Conservation (phyloP, 2,329 filamentous ascomycete genomes). For the Endoconidiophora laricicola region DNA sequence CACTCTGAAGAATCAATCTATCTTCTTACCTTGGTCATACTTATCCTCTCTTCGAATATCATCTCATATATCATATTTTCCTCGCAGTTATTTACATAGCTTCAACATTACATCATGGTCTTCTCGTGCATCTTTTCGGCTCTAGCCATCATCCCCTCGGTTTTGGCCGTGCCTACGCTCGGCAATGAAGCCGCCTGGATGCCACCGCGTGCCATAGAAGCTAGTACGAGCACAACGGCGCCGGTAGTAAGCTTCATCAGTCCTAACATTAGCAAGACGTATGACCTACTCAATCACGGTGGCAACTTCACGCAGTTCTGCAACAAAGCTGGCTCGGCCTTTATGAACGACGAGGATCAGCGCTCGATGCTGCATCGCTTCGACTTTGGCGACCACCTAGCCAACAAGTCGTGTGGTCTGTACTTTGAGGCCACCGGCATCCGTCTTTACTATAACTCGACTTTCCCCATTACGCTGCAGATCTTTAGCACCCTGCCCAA, state of each 20-base stretch:
- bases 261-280: slow-evolving; percentile 11
- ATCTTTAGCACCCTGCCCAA: slow-evolving; percentile 16
- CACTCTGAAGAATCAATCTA: background rate
- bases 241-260: background rate
- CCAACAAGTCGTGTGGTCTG: slow-evolving; percentile 17
- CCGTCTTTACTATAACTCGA: slow-evolving; percentile 15
- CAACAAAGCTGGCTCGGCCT: slow-evolving; percentile 1
- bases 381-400: slow-evolving; percentile 15
- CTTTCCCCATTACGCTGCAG: slow-evolving; percentile 18
- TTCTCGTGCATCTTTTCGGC: slow-evolving; percentile 15
- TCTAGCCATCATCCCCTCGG: slow-evolving; percentile 14
- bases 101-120: slow-evolving; percentile 14
- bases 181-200: slow-evolving; percentile 14
- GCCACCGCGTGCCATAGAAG: slow-evolving; percentile 15
- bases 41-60: background rate
- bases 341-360: slow-evolving; percentile 17
- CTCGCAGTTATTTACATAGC: background rate
- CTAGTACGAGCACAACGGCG: background rate
- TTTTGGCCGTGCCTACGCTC: slow-evolving; percentile 12
- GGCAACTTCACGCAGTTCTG: slow-evolving; percentile 5
- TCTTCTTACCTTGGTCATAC: background rate
- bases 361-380: slow-evolving; percentile 19
- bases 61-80: background rate
- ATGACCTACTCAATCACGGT: slow-evolving; percentile 4
- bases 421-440: slow-evolving; percentile 14